Evolutionary conservation across 176 grass and related monocot species (phyloP).

Genomic region (Alopecurus myosuroides): DNA sequence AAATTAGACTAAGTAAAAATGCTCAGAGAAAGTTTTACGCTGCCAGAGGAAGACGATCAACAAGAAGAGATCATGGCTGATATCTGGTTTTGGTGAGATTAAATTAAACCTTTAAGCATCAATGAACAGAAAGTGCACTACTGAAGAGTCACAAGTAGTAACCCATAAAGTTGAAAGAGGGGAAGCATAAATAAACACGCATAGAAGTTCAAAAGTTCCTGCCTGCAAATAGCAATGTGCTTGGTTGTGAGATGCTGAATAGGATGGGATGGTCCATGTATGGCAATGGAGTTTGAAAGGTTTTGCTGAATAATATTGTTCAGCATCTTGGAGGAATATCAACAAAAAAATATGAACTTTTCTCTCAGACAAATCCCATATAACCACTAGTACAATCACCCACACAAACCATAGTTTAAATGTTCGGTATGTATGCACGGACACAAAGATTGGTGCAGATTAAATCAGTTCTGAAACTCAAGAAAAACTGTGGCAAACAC

Average conservation of each 20-base stretch:
- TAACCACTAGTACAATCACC: neutral
- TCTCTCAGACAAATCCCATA: neutral
- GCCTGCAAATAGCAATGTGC: neutral
- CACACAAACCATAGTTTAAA: neutral
- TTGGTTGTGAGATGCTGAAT: neutral
- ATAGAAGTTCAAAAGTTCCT: neutral
- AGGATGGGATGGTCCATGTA: neutral
- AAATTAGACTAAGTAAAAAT: conserved; percentile 6
- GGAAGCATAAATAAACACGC: neutral
- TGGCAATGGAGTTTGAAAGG: neutral
- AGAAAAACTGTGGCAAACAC: neutral
- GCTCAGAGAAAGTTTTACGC: neutral
- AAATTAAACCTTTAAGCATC: neutral
- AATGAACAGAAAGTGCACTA: neutral
- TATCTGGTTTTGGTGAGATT: neutral
- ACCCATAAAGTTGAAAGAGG: neutral
- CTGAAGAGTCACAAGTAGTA: neutral
- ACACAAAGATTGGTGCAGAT: neutral
- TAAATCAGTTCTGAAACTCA: neutral
- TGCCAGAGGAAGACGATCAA: neutral
- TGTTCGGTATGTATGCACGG: neutral
- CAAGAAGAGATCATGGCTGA: neutral
- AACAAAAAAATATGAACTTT: neutral
- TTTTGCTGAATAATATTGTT: neutral
- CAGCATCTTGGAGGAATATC: neutral